Base-by-base conservation (phyloP, 768 basidiomycete genomes). In the Leccinum subtestaceum region DNA sequence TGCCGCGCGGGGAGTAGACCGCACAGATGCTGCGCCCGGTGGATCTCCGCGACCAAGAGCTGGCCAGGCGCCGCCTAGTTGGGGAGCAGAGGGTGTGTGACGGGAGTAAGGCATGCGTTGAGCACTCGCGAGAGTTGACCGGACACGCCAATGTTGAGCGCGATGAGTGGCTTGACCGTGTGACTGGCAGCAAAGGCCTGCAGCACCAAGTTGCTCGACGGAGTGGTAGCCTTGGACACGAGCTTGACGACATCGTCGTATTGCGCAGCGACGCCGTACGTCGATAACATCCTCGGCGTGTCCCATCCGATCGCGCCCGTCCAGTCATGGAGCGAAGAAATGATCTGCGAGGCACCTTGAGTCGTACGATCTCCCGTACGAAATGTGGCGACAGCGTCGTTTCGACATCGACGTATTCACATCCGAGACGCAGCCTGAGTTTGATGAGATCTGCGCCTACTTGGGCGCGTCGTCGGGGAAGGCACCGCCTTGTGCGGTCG, bases 251-350 rank as follows among this genome's bases (percentile, higher is more conserved):
- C 86, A 73, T 99, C 95, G 3, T 95, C 95, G 47, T 86, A 77
- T 59, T 76, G 74, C 47, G 79, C 74, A 2, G 91, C 91, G 27
- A 82, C 64, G 25, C 81, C 79, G 71, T 91, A 91, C 67, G 89
- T 90, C 58, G 86, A 82, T 65, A 83, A 81, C 48, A 89, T 84
- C 25, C 78, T 71, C 5, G 81, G 72, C 17, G 88, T 80, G 63
- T 85, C 81, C 96, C 96, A 99, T 63, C 83, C 82, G 77, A 95
- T 80, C 12, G 79, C 77, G 3, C 96, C 95, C 47, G 84, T 87
- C 88, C 91, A 95, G 67, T 99, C 95, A 69, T 98, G 96, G 87
- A 89, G 97, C 6, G 95, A 97, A 0, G 93, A 91, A 58, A 99
- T 87, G 67, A 98, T 84, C 63, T 87, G 81, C 0, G 94, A 89